Base-by-base conservation (phyloP, 495 filamentous ascomycete species). In the Apiosordaria backusii region DNA sequence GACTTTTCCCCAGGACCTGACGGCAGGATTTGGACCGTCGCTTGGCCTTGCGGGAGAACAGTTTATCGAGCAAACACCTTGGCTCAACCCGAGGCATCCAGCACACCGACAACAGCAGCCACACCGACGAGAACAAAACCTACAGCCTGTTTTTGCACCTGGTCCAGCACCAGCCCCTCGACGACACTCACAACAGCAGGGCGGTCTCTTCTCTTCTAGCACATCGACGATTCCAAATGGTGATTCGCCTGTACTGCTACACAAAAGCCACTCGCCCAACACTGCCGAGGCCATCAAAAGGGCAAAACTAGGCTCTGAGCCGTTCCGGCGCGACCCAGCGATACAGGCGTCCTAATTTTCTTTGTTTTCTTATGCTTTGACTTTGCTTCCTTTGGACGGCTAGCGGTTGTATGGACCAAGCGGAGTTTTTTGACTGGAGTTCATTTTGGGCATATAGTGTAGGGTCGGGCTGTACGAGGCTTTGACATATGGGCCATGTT, bases 71-170 rank as follows among this genome's bases (percentile, higher is more conserved):
- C 87, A 90, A 67, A 94, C 89, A 1, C 89, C 91, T 0, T 96
- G 92, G 92, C 90, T 91, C 26, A 95, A 95, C 74, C 90, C 91
- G 16, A 90, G 92, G 66, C 91, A 96, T 71, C 90, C 92, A 0
- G 87, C 87, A 18, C 90, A 93, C 71, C 79, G 78, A 63, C 74
- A 79, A 53, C 79, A 82, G 62, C 78, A 77, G 35, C 79, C 80
- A 35, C 74, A 77, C 52, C 61, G 72, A 45, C 76, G 76, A 24
- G 75, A 80, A 18, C 69, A 71, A 53, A 57, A 53, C 15, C 19
- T 52, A 53, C 53, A 72, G 66, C 63, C 62, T n/a, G 59, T 35
- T 7, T 67, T 60, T 40, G 63, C 35, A 18, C 35, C 72, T 16
- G 73, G 72, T 10, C 66, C 68, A 25, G 72, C 75, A 21, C 68